Evolutionary conservation across 2,329 filamentous ascomycete species (phyloP).

Genomic region (Aspergillus oerlinghausenensis): DNA sequence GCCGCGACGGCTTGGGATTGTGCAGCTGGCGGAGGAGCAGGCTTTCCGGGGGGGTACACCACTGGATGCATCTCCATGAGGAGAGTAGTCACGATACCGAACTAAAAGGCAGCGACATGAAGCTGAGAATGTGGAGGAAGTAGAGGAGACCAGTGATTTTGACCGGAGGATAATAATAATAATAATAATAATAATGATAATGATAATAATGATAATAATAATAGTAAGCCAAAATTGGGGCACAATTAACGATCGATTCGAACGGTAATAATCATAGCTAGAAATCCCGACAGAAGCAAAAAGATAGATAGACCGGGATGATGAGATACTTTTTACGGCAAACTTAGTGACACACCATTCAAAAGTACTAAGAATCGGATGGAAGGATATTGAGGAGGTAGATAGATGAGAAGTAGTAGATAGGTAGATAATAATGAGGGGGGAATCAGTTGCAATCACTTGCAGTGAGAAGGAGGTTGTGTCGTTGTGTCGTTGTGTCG

Average conservation of each 20-base stretch:
- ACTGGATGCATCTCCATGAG: constrained; percentile 27
- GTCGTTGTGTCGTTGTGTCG: too few relatives aligned
- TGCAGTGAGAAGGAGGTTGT: background rate
- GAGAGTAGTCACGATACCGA: constrained; percentile 7
- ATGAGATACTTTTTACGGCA: background rate
- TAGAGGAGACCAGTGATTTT: background rate
- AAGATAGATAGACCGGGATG: background rate
- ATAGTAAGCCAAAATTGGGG: background rate
- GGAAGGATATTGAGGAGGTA: background rate
- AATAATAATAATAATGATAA: too few relatives aligned
- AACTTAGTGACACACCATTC: background rate
- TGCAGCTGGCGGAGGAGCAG: constrained; percentile 10
- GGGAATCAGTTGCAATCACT: background rate
- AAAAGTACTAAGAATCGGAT: background rate
- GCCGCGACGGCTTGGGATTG: constrained; percentile 6
- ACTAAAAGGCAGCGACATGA: constrained; percentile 22
- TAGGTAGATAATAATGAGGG: background rate
- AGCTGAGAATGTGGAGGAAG: constrained; percentile 5
- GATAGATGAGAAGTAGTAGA: background rate
- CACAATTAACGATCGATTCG: background rate
- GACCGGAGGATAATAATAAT: background rate
- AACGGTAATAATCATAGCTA: background rate
- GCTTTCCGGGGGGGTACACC: constrained; percentile 14
- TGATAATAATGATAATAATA: too few relatives aligned
- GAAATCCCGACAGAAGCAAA: background rate